Base-by-base conservation (phyloP, 805 yeast species). In the Kuraishia ogatae region DNA sequence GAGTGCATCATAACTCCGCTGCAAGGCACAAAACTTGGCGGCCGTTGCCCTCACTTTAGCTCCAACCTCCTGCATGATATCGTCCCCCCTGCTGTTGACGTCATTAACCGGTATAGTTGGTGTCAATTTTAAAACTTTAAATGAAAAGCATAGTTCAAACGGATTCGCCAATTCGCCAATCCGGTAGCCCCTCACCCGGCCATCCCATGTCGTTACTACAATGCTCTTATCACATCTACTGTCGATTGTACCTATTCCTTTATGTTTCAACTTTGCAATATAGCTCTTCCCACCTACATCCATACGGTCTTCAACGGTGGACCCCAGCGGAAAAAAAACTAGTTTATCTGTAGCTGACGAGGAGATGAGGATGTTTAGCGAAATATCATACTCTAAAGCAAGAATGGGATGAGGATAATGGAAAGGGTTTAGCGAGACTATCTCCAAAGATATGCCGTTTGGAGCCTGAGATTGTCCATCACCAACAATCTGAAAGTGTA, bases 401-500 rank as follows among this genome's bases (percentile, higher is more conserved):
- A 82, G 64, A 1, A 83, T 70, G 0, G 89, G 88, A 64, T 79
- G 78, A 0, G 89, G 89, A 10, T 61, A 64, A 58, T 80, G 84
- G 2, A 64, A 60, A 2, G 69, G 59, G 57, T 68, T 65, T 10
- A 35, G 43, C 4, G 4, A 35, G 13, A 35, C 17, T 4, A 35
- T 8, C 43, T 35, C 43, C 43, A 35, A 35, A 7, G 43, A 26
- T 26, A 26, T n/a, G n/a, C n/a, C n/a, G n/a, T n/a, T n/a, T n/a
- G n/a, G n/a, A n/a, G n/a, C n/a, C n/a, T n/a, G n/a, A n/a, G n/a
- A n/a, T n/a, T n/a, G n/a, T n/a, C n/a, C n/a, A n/a, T n/a, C n/a
- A n/a, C n/a, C n/a, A 2, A 52, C 24, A 1, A 54, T 19, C 50
- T 61, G 52, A 28, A 63, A 70, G 0, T 68, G 61, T 0, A 70